A percentile compares a stretch with the other conserved stretches of the same genome.
phyloP scores from a whole-genome alignment of 805 yeast genomes.

The Tetrapisispora nanseiensis region DNA sequence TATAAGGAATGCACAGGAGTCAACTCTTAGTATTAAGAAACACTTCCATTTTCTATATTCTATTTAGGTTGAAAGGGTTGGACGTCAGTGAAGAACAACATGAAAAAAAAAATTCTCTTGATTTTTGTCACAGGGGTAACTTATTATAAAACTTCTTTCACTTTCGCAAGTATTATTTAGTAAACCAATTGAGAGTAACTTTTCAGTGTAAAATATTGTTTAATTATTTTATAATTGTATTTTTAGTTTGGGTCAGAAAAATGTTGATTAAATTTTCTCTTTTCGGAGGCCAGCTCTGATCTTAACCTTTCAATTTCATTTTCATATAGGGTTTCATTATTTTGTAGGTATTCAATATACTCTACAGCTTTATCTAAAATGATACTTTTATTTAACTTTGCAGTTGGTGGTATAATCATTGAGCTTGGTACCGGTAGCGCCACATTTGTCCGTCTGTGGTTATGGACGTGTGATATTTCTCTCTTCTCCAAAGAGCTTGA shows the following conservation, averaged over 20 bases:
- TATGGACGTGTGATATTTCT: not conserved
- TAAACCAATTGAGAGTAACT: too few species aligned
- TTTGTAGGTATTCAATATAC: slow-evolving; percentile 45
- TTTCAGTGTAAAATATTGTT: too few species aligned
- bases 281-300: slow-evolving; percentile 21
- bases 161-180: too few species aligned
- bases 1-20: too few species aligned
- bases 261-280: not conserved
- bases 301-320: slow-evolving; percentile 26
- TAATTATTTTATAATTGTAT: not conserved
- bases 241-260: not conserved
- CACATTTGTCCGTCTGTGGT: not conserved
- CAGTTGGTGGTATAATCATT: slow-evolving; percentile 9
- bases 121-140: too few species aligned
- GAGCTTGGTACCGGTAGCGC: slow-evolving; percentile 1
- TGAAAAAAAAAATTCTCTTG: too few species aligned
- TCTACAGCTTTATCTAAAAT: slow-evolving; percentile 60
- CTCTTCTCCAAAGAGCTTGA: slow-evolving; percentile 9
- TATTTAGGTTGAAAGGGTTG: too few species aligned
- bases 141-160: too few species aligned
- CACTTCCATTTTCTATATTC: too few species aligned
- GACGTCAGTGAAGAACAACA: too few species aligned
- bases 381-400: slow-evolving; percentile 53
- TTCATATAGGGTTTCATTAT: slow-evolving; percentile 33
- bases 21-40: too few species aligned